A percentile compares a stretch with the other conserved stretches of the same genome.
These are phyloP conservation scores for Blastocystis sp. DNA, from an alignment of 352 stramenopile genomes.

Conservation along the genomic window DNA sequence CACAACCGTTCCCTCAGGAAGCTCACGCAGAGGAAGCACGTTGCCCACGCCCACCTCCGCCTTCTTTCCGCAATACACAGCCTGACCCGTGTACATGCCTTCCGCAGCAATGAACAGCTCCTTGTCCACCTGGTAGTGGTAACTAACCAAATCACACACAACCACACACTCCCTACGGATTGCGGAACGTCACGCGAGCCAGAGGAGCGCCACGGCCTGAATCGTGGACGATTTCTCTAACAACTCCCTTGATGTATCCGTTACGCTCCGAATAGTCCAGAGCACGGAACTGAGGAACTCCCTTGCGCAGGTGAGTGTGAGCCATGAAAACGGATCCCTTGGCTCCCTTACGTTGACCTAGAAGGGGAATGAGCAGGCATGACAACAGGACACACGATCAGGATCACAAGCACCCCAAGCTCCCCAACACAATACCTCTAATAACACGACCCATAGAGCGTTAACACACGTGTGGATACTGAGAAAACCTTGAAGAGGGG, in stretches of 20 bases:
- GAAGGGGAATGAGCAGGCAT: not conserved
- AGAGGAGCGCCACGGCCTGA: slow-evolving; percentile 88
- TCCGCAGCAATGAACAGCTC: too few relatives aligned
- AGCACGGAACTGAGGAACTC: slow-evolving; percentile 73
- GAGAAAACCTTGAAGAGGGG: not conserved
- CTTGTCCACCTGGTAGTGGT: slow-evolving; percentile 75
- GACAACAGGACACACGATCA: not conserved
- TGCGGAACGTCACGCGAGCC: slow-evolving; percentile 81
- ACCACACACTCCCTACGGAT: slow-evolving; percentile 65
- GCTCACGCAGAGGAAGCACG: slow-evolving; percentile 80
- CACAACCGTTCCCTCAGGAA: slow-evolving; percentile 95
- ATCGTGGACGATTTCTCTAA: slow-evolving; percentile 98
- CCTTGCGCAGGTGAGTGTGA: slow-evolving; percentile 74
- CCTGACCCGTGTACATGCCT: too few relatives aligned
- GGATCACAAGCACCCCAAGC: too few relatives aligned
- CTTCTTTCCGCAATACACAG: too few relatives aligned
- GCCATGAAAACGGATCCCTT: slow-evolving; percentile 72
- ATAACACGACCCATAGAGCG: slow-evolving; percentile 42
- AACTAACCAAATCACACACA: slow-evolving; percentile 55
- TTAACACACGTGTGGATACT: not conserved
- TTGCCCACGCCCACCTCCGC: slow-evolving; percentile 93
- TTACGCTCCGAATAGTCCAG: slow-evolving; percentile 82
- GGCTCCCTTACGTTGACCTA: slow-evolving; percentile 14
- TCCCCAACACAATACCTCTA: not conserved
- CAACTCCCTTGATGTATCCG: slow-evolving; percentile 92